These are phyloP conservation scores for Microbotryomycetes sp. DNA, from an alignment of 1,284 basidiomycete species.

Conservation along the genomic window DNA sequence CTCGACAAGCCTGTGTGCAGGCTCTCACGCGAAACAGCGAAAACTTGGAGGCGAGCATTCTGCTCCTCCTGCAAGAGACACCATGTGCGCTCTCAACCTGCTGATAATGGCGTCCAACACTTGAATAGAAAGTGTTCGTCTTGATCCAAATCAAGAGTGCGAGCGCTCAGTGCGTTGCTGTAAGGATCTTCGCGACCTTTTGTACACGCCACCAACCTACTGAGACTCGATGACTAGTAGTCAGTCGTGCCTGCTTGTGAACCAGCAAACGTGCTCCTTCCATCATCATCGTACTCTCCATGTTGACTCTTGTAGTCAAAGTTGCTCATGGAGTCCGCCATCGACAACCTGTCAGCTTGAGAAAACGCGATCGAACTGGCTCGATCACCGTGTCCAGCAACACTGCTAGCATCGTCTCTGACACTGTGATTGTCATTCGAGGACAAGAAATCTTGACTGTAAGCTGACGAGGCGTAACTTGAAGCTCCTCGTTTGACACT, in stretches of 20 bases:
- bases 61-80: too few species aligned
- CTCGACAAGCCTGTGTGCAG: too few species aligned
- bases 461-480: constrained; percentile 34
- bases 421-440: constrained; percentile 17
- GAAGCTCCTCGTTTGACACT: constrained; percentile 25
- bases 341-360: constrained; percentile 62
- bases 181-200: too few species aligned
- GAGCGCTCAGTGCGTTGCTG: too few species aligned
- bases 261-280: constrained; percentile 37
- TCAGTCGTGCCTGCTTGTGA: constrained; percentile 46
- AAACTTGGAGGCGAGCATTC: too few species aligned
- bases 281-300: constrained; percentile 41
- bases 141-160: too few species aligned
- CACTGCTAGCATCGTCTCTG: constrained; percentile 54
- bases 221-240: constrained; percentile 34
- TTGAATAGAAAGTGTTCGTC: too few species aligned
- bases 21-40: too few species aligned
- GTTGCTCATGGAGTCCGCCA: constrained; percentile 23
- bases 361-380: constrained; percentile 64
- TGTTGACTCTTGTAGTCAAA: constrained; percentile 43
- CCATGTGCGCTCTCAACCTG: too few species aligned
- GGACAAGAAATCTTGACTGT: constrained; percentile 35
- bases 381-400: constrained; percentile 44
- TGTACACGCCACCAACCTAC: too few species aligned
- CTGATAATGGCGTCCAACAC: too few species aligned